Evolutionary conservation across 768 basidiomycete genomes (phyloP).

Genomic region (Cystobasidiopsis lactophilus): DNA sequence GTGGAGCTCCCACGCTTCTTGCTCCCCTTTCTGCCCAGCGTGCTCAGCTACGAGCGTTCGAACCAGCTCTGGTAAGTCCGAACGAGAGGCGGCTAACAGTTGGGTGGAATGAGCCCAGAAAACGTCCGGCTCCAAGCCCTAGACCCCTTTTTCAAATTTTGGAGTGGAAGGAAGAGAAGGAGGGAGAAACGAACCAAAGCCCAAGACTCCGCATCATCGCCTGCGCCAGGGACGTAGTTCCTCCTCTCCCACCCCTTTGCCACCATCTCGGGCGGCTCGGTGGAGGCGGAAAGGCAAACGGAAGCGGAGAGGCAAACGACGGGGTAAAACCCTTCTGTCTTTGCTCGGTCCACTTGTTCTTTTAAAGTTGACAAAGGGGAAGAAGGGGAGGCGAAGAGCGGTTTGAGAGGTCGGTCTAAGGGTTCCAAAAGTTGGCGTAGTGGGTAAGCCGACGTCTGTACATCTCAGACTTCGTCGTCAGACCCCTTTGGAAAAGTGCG

Average conservation of each 20-base stretch:
- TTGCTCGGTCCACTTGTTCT: constrained; percentile 7
- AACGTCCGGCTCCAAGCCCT: background rate
- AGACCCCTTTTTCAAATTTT: background rate
- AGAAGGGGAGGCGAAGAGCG: constrained; percentile 73
- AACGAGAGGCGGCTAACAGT: too few species aligned
- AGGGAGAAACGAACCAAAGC: constrained; percentile 1
- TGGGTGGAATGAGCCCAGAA: background rate
- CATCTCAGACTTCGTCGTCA: background rate
- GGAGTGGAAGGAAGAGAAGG: background rate
- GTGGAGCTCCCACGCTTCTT: too few species aligned
- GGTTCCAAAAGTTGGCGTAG: constrained; percentile 29
- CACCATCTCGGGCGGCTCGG: too few species aligned
- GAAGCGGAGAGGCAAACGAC: constrained; percentile 75
- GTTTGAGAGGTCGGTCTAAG: constrained; percentile 46
- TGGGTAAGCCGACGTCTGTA: constrained; percentile 46
- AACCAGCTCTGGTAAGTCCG: too few species aligned
- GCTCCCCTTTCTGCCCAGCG: too few species aligned
- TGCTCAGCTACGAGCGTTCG: too few species aligned
- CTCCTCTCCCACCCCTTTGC: too few species aligned
- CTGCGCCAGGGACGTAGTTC: constrained; percentile 76
- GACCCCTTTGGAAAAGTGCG: background rate
- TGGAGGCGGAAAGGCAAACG: constrained; percentile 35
- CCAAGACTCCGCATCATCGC: constrained; percentile 40
- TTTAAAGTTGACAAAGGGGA: constrained; percentile 32
- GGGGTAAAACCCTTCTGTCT: constrained; percentile 33